These are phyloP conservation scores for Microcyclosporella mali DNA, from an alignment of 2,329 filamentous ascomycete species.

Conservation along the genomic window DNA sequence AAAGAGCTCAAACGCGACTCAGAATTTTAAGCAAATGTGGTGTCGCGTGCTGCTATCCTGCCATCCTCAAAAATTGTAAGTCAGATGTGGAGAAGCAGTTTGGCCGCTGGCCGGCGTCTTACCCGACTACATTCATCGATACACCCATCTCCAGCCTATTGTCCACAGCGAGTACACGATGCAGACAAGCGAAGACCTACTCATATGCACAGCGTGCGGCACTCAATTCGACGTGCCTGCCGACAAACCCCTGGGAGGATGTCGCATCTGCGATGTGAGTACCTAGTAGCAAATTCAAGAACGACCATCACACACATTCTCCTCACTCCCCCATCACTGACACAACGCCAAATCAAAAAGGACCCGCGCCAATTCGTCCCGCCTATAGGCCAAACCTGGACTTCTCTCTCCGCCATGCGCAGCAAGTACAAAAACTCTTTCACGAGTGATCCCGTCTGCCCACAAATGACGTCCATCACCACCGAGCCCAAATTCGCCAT, in stretches of 20 bases:
- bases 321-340: not conserved
- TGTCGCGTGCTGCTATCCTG: too few species aligned
- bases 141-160: too few species aligned
- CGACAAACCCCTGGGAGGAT: constrained; percentile 46
- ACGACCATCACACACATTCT: too few species aligned
- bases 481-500: constrained; percentile 56
- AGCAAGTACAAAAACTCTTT: constrained; percentile 48
- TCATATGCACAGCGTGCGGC: constrained; percentile 64
- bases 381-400: constrained; percentile 58
- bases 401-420: constrained; percentile 45
- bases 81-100: too few species aligned
- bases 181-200: constrained; percentile 33
- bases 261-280: constrained; percentile 67
- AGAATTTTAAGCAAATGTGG: too few species aligned
- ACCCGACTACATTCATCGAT: too few species aligned
- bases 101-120: too few species aligned
- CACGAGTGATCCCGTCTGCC: constrained; percentile 43
- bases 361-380: constrained; percentile 64
- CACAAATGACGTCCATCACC: constrained; percentile 39
- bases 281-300: constrained; percentile 5
- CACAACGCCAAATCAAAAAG: constrained; percentile 25
- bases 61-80: too few species aligned
- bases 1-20: too few species aligned
- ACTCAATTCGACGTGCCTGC: constrained; percentile 59
- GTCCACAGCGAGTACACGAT: not conserved